phyloP scores from a whole-genome alignment of 2,329 filamentous ascomycete genomes.

The Ustilaginoidea virens region DNA sequence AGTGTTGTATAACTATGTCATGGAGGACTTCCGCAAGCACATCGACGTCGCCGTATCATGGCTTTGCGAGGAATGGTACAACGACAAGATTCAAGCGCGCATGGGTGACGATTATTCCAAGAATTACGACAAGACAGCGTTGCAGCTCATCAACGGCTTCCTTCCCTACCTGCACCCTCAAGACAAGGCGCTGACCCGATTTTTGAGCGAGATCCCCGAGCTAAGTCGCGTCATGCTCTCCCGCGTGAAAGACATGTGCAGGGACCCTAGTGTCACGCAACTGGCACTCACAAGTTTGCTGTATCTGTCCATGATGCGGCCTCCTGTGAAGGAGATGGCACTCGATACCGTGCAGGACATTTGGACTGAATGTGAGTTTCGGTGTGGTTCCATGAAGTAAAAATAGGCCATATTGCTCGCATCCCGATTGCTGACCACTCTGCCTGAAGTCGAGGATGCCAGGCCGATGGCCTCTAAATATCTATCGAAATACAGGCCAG shows the following conservation, averaged over 20 bases:
- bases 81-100: slow-evolving; percentile 45
- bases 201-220: slow-evolving; percentile 80
- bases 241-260: slow-evolving; percentile 52
- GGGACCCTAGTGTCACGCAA: slow-evolving; percentile 48
- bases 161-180: slow-evolving; percentile 80
- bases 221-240: slow-evolving; percentile 58
- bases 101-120: slow-evolving; percentile 31
- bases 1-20: slow-evolving; percentile 66
- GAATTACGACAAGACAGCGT: slow-evolving; percentile 66
- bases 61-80: slow-evolving; percentile 98
- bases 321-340: slow-evolving; percentile 46
- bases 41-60: slow-evolving; percentile 86
- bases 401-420: no score
- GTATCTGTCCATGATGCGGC: slow-evolving; percentile 53
- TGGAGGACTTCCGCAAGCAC: slow-evolving; percentile 81
- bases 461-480: slow-evolving; percentile 47
- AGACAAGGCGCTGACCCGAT: slow-evolving; percentile 80
- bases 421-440: no score
- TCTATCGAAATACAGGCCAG: slow-evolving; percentile 43
- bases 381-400: not conserved
- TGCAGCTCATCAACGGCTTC: slow-evolving; percentile 77
- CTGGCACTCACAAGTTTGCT: slow-evolving; percentile 49
- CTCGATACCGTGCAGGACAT: slow-evolving; percentile 51
- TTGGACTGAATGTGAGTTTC: slow-evolving; percentile 51
- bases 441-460: slow-evolving; percentile 40